A percentile compares a stretch with the other conserved stretches of the same genome.
These are phyloP conservation scores for Simplicillium sp. DNA, from an alignment of 2,329 filamentous ascomycete species.

Conservation along the genomic window DNA sequence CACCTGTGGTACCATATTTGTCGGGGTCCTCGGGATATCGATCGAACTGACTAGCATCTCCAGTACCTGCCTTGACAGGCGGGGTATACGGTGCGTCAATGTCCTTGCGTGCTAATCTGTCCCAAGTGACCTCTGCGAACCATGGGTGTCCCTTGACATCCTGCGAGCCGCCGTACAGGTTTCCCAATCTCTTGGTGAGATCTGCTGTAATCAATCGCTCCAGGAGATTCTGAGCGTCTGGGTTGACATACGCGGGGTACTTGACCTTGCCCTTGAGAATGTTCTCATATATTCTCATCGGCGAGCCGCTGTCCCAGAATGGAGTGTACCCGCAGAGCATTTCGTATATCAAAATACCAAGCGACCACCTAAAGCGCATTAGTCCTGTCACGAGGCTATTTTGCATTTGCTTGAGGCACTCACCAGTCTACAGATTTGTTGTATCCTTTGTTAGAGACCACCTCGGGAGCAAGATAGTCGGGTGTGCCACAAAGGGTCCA, in stretches of 20 bases:
- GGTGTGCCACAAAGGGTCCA: constrained; percentile 98
- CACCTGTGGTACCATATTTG: constrained; percentile 64
- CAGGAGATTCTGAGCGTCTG: constrained; percentile 86
- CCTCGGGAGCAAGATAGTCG: constrained; percentile 94
- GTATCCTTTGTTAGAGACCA: constrained; percentile 98
- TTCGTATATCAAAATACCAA: constrained; percentile 97
- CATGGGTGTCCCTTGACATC: constrained; percentile 94
- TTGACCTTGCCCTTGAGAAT: constrained; percentile 94
- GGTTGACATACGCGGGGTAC: constrained; percentile 91
- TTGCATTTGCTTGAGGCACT: constrained; percentile 24
- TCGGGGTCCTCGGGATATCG: constrained; percentile 96
- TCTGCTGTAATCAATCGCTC: constrained; percentile 90
- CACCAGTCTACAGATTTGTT: constrained; percentile 99
- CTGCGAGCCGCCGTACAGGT: constrained; percentile 79
- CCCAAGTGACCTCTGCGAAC: constrained; percentile 98
- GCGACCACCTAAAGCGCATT: constrained; percentile 67
- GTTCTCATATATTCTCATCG: constrained; percentile 99
- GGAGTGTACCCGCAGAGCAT: constrained; percentile 99
- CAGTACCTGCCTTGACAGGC: constrained; percentile 84
- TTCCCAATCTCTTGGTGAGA: constrained; percentile 88
- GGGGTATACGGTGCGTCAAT: constrained; percentile 98
- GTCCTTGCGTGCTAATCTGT: constrained; percentile 85
- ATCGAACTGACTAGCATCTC: constrained; percentile 95
- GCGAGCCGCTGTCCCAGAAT: constrained; percentile 96
- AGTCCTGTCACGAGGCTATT: not conserved